Conservation (phyloP, 1,284 basidiomycete species). For the Ganoderma multipileum region DNA sequence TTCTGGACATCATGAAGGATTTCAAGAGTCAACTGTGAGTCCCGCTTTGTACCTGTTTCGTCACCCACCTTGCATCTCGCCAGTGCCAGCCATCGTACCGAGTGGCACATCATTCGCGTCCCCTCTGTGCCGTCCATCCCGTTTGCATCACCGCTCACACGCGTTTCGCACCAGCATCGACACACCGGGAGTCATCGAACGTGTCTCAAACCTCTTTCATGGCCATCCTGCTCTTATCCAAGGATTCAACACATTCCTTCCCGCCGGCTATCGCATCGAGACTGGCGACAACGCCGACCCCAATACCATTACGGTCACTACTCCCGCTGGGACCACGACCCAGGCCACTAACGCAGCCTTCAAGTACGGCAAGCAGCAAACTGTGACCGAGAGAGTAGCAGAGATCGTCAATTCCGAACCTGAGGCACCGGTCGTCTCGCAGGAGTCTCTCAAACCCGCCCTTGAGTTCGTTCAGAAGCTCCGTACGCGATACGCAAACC, state of each 20-base stretch:
- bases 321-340: constrained; percentile 71
- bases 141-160: not conserved
- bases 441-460: constrained; percentile 64
- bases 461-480: constrained; percentile 98
- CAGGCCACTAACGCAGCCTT: constrained; percentile 39
- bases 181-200: constrained; percentile 95
- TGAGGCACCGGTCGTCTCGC: constrained; percentile 22
- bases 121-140: not conserved
- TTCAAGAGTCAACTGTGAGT: constrained; percentile 91
- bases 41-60: not conserved
- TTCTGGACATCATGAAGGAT: constrained; percentile 98
- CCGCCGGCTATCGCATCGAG: constrained; percentile 94
- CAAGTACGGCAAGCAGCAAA: constrained; percentile 17
- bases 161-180: constrained; percentile 73
- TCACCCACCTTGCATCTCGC: not conserved
- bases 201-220: constrained; percentile 92
- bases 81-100: not conserved
- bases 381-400: constrained; percentile 4
- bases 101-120: not conserved
- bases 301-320: constrained; percentile 87
- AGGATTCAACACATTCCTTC: constrained; percentile 98
- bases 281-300: constrained; percentile 61
- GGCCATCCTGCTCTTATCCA: constrained; percentile 93
- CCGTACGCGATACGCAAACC: constrained; percentile 86
- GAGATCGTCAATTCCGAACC: constrained; percentile 16